Conservation (phyloP, 306 rosid species). For the Prunus armeniaca region DNA sequence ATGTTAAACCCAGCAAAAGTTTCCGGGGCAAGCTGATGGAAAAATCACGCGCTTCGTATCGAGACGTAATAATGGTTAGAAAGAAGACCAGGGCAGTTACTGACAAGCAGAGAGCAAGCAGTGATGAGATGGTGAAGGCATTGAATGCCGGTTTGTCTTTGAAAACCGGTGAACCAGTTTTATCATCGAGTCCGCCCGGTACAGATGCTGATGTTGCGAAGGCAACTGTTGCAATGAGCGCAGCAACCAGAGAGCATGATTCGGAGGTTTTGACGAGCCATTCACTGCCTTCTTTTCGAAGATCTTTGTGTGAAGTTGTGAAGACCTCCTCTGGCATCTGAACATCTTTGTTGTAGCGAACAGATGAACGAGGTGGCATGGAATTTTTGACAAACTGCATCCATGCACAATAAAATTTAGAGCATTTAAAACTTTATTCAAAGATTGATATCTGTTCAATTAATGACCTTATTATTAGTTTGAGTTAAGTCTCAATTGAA, state of each 20-base stretch:
- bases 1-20: conserved; percentile 39
- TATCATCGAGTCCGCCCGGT: conserved; percentile 38
- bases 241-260: conserved; percentile 65
- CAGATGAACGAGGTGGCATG: conserved; percentile 29
- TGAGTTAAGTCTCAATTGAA: no score
- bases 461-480: no score
- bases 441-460: neutral
- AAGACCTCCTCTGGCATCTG: conserved; percentile 42
- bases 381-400: conserved; percentile 42
- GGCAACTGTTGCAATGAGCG: conserved; percentile 55
- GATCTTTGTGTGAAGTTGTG: conserved; percentile 25
- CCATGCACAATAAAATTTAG: no score
- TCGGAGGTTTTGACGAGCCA: conserved; percentile 53
- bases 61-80: conserved; percentile 45
- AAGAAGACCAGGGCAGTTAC: conserved; percentile 32
- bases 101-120: conserved; percentile 33
- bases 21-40: conserved; percentile 31
- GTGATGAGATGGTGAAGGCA: conserved; percentile 26
- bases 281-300: conserved; percentile 25
- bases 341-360: conserved; percentile 19
- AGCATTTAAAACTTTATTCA: neutral
- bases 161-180: conserved; percentile 31
- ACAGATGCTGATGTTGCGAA: conserved; percentile 35
- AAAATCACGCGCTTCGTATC: conserved; percentile 37
- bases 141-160: conserved; percentile 13